Evolutionary conservation across 192 early-diverging fungal genomes (phyloP).

Genomic region (Geranomyces michiganensis): DNA sequence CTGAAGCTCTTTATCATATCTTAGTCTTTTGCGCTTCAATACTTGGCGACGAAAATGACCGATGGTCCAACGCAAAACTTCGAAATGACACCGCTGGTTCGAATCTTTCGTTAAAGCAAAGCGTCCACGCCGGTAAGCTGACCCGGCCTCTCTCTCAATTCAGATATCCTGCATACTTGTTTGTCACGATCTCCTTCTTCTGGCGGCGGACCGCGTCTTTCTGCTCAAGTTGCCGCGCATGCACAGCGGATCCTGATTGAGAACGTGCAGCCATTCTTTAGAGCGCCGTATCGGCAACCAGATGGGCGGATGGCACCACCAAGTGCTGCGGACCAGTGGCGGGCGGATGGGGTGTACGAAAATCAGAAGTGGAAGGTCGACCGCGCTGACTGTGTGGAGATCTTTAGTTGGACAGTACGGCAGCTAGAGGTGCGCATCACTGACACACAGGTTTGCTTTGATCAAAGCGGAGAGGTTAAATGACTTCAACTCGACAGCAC

Average conservation of each 20-base stretch:
- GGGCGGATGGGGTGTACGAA: conserved; percentile 8
- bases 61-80: conserved; percentile 13
- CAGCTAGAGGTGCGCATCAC: conserved; percentile 20
- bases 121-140: neutral
- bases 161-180: neutral
- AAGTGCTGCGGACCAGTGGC: neutral
- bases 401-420: conserved; percentile 35
- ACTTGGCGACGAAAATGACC: conserved; percentile 26
- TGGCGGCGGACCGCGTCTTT: neutral
- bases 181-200: conserved; percentile 2
- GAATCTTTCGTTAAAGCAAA: too few relatives aligned
- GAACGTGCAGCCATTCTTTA: conserved; percentile 37
- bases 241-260: conserved; percentile 24
- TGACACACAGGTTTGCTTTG: neutral
- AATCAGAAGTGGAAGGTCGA: conserved; percentile 41
- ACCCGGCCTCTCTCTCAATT: neutral
- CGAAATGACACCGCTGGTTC: neutral
- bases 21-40: conserved; percentile 30
- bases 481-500: conserved; percentile 14
- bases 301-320: neutral
- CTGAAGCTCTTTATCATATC: conserved; percentile 7
- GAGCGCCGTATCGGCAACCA: neutral
- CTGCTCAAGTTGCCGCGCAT: conserved; percentile 6
- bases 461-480: neutral
- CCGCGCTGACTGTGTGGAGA: conserved; percentile 35